phyloP scores from a whole-genome alignment of 176 grass and related monocot genomes.

The Oryza punctata region DNA sequence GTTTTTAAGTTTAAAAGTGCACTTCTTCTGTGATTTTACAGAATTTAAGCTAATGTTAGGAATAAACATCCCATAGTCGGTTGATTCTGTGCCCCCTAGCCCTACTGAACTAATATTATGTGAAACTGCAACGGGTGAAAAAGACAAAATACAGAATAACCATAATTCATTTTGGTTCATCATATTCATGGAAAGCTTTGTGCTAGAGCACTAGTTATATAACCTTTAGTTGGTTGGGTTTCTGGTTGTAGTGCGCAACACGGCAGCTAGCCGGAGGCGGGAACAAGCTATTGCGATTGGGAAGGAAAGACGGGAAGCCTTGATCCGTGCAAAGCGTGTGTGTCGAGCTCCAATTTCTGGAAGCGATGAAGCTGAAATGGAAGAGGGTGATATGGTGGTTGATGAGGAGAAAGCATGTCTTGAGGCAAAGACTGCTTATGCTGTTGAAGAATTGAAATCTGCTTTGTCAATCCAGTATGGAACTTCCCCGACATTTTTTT shows the following conservation, averaged over 20 bases:
- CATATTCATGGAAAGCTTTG: background rate
- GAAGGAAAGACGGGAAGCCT: constrained; percentile 95
- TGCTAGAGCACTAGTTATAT: constrained; percentile 12
- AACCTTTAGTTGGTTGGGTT: constrained; percentile 33
- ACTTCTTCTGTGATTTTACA: background rate
- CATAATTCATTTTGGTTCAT: background rate
- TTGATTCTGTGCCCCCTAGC: constrained; percentile 5
- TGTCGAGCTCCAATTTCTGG: constrained; percentile 67
- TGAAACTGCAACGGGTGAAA: background rate
- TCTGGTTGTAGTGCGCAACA: constrained; percentile 63
- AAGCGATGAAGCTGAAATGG: constrained; percentile 49
- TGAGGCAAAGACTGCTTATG: constrained; percentile 67
- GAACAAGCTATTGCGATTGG: constrained; percentile 78
- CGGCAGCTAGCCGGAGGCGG: constrained; percentile 60
- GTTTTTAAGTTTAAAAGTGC: background rate
- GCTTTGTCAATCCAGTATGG: constrained; percentile 71
- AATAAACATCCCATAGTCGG: background rate
- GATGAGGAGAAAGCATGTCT: constrained; percentile 68
- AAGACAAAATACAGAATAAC: background rate
- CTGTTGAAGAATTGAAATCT: constrained; percentile 76
- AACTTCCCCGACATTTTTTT: background rate
- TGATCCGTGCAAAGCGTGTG: constrained; percentile 92
- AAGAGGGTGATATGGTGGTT: constrained; percentile 81
- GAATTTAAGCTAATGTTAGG: background rate
- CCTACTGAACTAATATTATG: background rate